These are phyloP conservation scores for Austroboletus festivus DNA, from an alignment of 768 basidiomycete genomes.

Conservation along the genomic window DNA sequence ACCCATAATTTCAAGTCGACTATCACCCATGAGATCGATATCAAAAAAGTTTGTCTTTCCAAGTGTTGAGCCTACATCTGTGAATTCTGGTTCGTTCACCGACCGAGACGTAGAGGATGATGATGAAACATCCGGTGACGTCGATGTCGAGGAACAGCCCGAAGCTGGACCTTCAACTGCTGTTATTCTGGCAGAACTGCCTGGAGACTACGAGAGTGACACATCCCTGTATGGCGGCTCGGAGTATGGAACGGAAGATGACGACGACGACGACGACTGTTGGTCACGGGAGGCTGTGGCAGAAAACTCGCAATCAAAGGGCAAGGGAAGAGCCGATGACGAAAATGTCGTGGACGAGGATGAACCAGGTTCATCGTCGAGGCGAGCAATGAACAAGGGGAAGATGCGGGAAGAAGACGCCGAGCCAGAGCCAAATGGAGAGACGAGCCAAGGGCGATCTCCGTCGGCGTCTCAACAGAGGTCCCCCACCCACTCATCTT, in stretches of 20 bases:
- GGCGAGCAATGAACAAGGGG: constrained; percentile 18
- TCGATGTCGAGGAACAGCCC: constrained; percentile 1
- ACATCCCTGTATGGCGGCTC: constrained; percentile 2
- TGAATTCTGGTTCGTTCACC: background rate
- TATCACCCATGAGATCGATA: constrained; percentile 45
- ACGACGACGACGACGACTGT: constrained; percentile 22
- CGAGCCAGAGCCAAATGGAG: constrained; percentile 11
- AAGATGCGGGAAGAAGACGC: constrained; percentile 17
- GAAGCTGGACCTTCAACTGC: constrained; percentile 2
- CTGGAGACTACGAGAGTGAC: constrained; percentile 1
- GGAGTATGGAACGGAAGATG: constrained; percentile 17
- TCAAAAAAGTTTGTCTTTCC: constrained; percentile 56
- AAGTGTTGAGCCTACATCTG: background rate
- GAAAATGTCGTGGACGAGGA: constrained; percentile 16
- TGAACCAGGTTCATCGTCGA: constrained; percentile 8
- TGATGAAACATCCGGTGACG: background rate
- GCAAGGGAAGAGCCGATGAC: constrained; percentile 22
- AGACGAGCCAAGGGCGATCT: constrained; percentile 5
- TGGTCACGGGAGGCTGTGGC: constrained; percentile 19
- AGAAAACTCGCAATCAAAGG: constrained; percentile 22
- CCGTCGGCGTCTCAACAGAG: constrained; percentile 13
- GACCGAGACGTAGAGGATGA: constrained; percentile 1
- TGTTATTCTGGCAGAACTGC: background rate
- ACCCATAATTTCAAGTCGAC: constrained; percentile 41
- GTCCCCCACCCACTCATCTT: constrained; percentile 5